phyloP scores from a whole-genome alignment of 1,284 basidiomycete genomes.

The Rhodotorula sp. region DNA sequence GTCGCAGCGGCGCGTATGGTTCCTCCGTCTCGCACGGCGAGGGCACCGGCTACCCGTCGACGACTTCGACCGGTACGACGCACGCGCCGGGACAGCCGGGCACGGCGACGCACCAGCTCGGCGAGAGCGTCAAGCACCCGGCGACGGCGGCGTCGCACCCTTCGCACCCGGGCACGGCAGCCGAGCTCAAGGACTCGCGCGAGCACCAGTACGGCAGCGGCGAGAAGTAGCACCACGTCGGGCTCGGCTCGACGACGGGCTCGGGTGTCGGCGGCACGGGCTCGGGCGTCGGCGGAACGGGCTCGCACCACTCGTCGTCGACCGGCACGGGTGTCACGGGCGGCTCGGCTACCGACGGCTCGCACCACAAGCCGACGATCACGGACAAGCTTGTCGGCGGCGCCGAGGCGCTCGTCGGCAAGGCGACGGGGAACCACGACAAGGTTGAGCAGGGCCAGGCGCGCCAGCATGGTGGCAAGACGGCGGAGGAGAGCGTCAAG shows the following conservation, averaged over 20 bases:
- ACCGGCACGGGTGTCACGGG: not conserved
- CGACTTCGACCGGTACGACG: not conserved
- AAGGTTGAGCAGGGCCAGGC: slow-evolving; percentile 19
- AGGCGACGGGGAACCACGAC: slow-evolving; percentile 15
- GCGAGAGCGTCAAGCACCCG: slow-evolving; percentile 1
- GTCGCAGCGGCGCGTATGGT: no score
- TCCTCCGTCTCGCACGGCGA: no score
- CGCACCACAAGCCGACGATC: not conserved
- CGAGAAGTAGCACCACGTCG: not conserved
- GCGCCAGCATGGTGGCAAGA: slow-evolving; percentile 17
- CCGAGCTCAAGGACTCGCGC: not conserved
- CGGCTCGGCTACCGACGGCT: not conserved
- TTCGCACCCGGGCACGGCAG: not conserved
- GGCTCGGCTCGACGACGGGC: not conserved
- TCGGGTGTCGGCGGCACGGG: not conserved
- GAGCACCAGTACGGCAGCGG: not conserved
- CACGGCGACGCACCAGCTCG: not conserved
- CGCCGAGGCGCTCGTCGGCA: slow-evolving; percentile 15
- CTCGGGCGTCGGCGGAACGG: not conserved
- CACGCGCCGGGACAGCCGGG: not conserved
- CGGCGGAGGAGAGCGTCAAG: not conserved
- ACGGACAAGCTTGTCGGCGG: slow-evolving; percentile 12
- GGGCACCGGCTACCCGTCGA: no score
- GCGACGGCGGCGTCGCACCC: slow-evolving; percentile 5
- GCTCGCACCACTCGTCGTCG: not conserved